Conservation (phyloP, 2,329 filamentous ascomycete genomes). For the Rutstroemia sp. region DNA sequence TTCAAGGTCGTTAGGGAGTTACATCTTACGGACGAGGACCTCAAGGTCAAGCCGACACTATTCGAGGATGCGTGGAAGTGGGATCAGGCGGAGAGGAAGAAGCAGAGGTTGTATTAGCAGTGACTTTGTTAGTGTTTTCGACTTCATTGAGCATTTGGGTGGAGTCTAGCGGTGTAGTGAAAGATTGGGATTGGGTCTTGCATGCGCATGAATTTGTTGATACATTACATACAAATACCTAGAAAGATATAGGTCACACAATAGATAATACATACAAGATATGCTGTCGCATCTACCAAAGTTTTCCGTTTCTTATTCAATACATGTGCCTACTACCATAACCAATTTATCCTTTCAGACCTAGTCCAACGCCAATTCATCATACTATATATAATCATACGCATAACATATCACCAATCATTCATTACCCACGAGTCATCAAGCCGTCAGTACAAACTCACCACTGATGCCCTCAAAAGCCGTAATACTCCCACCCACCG, state of each 20-base stretch:
- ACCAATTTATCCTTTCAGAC: neutral
- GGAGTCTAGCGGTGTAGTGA: neutral
- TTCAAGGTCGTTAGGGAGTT: conserved; percentile 82
- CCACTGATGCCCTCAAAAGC: conserved; percentile 63
- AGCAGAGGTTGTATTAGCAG: neutral
- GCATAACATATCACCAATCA: neutral
- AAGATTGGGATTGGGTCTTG: neutral
- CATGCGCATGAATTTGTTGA: too few species aligned
- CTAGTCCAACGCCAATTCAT: neutral
- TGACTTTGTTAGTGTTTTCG: neutral
- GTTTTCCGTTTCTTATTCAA: too few species aligned
- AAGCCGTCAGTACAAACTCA: conserved; percentile 33
- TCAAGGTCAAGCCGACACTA: conserved; percentile 45
- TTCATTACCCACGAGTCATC: neutral
- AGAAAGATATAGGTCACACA: too few species aligned
- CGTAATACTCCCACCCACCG: conserved; percentile 49
- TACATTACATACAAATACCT: too few species aligned
- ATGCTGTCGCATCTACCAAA: too few species aligned
- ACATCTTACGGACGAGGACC: conserved; percentile 52
- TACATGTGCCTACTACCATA: too few species aligned
- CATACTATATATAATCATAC: neutral
- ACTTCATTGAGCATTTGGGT: neutral
- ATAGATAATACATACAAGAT: too few species aligned
- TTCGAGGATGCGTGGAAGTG: conserved; percentile 64
- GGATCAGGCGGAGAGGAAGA: conserved; percentile 27